Base-by-base conservation (phyloP, 2,329 filamentous ascomycete species). In the Coniochaeta sp. region DNA sequence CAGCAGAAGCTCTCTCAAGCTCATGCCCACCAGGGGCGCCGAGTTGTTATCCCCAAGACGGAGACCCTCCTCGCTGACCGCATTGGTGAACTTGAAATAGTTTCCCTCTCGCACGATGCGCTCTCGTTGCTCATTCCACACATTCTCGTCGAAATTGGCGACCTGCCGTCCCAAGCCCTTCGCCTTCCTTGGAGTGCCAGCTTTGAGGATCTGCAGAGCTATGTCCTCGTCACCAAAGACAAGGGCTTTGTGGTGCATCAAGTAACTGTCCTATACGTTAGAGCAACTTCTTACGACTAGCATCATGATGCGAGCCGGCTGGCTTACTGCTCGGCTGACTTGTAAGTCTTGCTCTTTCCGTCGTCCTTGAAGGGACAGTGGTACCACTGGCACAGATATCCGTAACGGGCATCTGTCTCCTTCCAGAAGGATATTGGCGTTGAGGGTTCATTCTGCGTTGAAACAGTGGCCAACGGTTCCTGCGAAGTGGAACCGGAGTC, bases 321-420 rank as follows among this genome's bases (percentile, higher is more conserved):
- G 47, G 53, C 61, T 60, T 65, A 77, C 70, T 80, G 77, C 57
- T 81, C 77, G 1, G 76, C 74, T 3, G 75, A 77, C n/a, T 64
- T 63, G 59, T 76, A 81, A 12, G 70, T 63, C 33, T 66, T 65
- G 6, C 57, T 63, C n/a, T n/a, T n/a, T 3, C 62, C 52, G 4
- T 69, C 67, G 50, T 71, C 69, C 32, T 52, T 67, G 58, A 83
- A 86, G 2, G 71, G 65, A 16, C 68, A 73, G 49, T 67, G 59
- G 60, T 79, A 82, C 82, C 82, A 86, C 65, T 87, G 82, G 0
- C 76, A 81, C n/a, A 86, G 71, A 65, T 74, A 83, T 35, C 79
- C 81, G 30, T 75, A 68, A 3, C 66, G 61, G 1, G 66, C 57
- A 52, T 80, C 71, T 13, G 69, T 70, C 45, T 75, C 72, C 24